A percentile compares a stretch with the other conserved stretches of the same genome.
Evolutionary conservation across 306 rosid species (phyloP).

Genomic region (Castanea sativa): DNA sequence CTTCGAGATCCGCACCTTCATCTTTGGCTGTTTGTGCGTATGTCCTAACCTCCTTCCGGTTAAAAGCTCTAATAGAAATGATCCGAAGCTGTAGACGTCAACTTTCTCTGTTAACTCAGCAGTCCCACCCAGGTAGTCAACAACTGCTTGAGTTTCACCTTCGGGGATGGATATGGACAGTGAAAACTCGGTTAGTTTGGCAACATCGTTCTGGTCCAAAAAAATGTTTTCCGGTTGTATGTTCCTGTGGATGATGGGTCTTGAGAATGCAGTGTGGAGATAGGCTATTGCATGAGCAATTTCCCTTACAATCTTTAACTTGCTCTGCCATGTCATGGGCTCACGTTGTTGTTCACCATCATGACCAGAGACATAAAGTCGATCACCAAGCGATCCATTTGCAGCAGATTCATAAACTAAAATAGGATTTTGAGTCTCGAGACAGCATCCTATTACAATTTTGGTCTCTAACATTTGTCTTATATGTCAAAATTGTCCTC

Average conservation of each 20-base stretch:
- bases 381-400: background rate
- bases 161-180: no score
- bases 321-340: background rate
- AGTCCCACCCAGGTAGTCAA: no score
- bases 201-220: background rate
- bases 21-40: no score
- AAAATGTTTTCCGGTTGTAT: background rate
- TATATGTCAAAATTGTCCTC: no score
- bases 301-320: background rate
- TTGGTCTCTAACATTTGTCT: no score
- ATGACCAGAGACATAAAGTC: background rate
- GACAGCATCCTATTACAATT: background rate
- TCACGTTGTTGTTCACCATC: background rate
- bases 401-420: background rate
- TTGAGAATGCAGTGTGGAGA: background rate
- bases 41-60: no score
- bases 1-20: no score
- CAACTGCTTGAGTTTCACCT: no score
- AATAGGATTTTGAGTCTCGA: background rate
- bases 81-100: no score
- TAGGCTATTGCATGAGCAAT: background rate
- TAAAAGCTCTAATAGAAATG: no score
- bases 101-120: no score
- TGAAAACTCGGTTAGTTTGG: background rate
- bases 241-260: conserved; percentile 8